Conservation (phyloP, 768 basidiomycete genomes). For the Exsudoporus frostii region DNA sequence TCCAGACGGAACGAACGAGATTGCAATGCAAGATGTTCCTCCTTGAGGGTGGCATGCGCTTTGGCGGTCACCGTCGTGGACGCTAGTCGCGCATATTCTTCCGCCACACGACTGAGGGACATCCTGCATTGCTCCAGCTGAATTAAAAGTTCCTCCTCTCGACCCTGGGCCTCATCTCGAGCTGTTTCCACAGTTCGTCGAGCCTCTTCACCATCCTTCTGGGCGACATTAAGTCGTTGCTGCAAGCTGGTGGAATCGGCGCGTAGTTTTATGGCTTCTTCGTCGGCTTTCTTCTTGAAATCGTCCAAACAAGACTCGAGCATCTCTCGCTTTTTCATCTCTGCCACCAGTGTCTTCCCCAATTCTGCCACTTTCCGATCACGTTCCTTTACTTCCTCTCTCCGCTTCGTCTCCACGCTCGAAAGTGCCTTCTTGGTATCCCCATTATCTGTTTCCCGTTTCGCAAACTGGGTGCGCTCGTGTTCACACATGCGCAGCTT, state of each 20-base stretch:
- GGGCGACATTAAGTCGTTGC: conserved; percentile 35
- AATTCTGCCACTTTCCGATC: conserved; percentile 56
- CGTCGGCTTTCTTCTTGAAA: conserved; percentile 39
- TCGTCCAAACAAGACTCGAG: conserved; percentile 46
- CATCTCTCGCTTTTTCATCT: conserved; percentile 49
- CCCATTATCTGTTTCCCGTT: conserved; percentile 49
- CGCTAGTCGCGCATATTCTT: conserved; percentile 53
- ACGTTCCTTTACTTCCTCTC: conserved; percentile 52
- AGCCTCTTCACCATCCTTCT: conserved; percentile 36
- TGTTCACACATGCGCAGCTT: conserved; percentile 59
- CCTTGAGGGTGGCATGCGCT: conserved; percentile 38
- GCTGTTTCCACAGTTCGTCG: conserved; percentile 31
- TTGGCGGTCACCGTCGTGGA: conserved; percentile 39
- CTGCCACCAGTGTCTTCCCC: conserved; percentile 47
- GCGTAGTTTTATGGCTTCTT: conserved; percentile 37
- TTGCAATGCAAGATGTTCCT: conserved; percentile 38
- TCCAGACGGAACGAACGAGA: conserved; percentile 52
- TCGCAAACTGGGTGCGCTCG: conserved; percentile 48
- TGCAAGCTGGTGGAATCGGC: conserved; percentile 35
- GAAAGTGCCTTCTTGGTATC: conserved; percentile 53
- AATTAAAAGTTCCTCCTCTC: conserved; percentile 44
- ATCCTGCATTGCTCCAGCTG: conserved; percentile 51
- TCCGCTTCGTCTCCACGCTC: conserved; percentile 45
- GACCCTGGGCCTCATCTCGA: conserved; percentile 32
- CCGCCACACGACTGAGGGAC: conserved; percentile 46